Evolutionary conservation across 805 yeast genomes (phyloP).

Genomic region (Saccharomycodes ludwigii): DNA sequence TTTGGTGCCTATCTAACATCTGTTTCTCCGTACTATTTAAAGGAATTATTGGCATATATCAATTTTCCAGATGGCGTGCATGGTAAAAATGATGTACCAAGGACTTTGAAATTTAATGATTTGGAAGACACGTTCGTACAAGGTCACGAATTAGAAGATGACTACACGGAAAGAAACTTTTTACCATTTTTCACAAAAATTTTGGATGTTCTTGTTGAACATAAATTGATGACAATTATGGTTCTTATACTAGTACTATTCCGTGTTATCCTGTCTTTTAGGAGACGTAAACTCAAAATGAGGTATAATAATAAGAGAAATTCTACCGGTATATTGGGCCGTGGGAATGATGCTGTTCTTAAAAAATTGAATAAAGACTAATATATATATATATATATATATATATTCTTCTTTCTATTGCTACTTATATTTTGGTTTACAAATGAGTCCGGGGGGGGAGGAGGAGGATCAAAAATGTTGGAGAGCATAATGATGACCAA

Average conservation of each 20-base stretch:
- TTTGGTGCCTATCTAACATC: conserved; percentile 27
- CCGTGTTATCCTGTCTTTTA: conserved; percentile 3
- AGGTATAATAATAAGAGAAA: conserved; percentile 16
- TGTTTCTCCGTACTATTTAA: conserved; percentile 23
- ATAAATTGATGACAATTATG: neutral
- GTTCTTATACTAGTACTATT: conserved; percentile 9
- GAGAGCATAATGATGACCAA: conserved; percentile 9
- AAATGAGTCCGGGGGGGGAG: too few species aligned
- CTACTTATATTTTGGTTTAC: too few species aligned
- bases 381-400: too few species aligned
- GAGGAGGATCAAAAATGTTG: too few species aligned
- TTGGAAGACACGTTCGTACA: conserved; percentile 27
- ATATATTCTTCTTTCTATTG: too few species aligned
- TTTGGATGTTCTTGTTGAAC: neutral
- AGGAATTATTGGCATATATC: conserved; percentile 29
- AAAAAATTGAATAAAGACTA: too few species aligned
- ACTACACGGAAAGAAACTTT: too few species aligned
- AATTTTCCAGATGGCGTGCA: conserved; percentile 25
- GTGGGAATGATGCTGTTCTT: too few species aligned
- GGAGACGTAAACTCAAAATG: conserved; percentile 7
- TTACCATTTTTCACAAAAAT: conserved; percentile 27
- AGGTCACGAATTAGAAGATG: too few species aligned
- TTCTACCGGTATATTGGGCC: conserved; percentile 11
- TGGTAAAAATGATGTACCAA: conserved; percentile 33
- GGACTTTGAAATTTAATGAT: conserved; percentile 30